Evolutionary conservation across 768 basidiomycete species (phyloP).

Genomic region (Solioccasus polychromus): DNA sequence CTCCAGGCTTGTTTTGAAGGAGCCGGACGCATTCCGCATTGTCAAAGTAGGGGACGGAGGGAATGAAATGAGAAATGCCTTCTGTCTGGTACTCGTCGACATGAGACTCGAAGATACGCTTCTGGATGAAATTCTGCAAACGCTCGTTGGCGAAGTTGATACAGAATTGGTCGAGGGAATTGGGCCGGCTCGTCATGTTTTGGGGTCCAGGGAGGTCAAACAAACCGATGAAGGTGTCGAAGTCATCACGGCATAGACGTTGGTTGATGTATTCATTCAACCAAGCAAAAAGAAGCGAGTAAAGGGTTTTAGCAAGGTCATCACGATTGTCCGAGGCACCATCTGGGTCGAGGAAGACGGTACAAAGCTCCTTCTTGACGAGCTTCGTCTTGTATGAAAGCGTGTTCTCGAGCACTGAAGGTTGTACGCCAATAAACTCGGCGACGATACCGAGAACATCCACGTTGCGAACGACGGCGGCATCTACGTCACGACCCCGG

Average conservation of each 20-base stretch:
- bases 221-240: constrained; percentile 85
- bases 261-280: constrained; percentile 96
- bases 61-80: constrained; percentile 68
- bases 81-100: constrained; percentile 82
- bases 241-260: constrained; percentile 91
- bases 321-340: constrained; percentile 92
- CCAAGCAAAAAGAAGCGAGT: constrained; percentile 94
- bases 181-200: constrained; percentile 81
- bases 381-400: constrained; percentile 91
- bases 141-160: constrained; percentile 97
- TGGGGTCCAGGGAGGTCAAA: constrained; percentile 94
- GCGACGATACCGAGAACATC: constrained; percentile 82
- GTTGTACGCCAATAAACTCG: constrained; percentile 85
- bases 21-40: constrained; percentile 88
- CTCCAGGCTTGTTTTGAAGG: constrained; percentile 82
- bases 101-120: constrained; percentile 75
- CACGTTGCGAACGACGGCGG: constrained; percentile 84
- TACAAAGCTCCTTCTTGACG: constrained; percentile 95
- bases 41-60: constrained; percentile 79
- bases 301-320: constrained; percentile 89
- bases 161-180: constrained; percentile 95
- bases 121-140: constrained; percentile 79
- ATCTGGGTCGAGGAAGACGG: constrained; percentile 92
- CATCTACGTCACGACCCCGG: constrained; percentile 81
- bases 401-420: constrained; percentile 68